Conservation (phyloP, 768 basidiomycete species). For the Xerocomellus dryophilus region DNA sequence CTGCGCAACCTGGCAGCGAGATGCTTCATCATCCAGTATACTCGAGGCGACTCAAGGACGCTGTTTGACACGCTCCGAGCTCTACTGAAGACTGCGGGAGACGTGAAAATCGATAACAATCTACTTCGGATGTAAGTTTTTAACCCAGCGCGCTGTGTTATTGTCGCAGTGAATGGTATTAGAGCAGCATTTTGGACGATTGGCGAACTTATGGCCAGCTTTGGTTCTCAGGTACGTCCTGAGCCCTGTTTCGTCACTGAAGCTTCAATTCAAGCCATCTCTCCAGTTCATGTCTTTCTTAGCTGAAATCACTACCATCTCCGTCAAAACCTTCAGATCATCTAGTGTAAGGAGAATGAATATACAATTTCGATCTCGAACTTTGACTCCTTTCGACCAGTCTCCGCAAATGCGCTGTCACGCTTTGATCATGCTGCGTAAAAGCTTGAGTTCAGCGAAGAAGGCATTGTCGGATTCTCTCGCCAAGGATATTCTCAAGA, state of each 20-base stretch:
- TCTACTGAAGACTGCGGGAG: slow-evolving; percentile 71
- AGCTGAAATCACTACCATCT: slow-evolving; percentile 70
- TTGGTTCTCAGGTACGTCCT: slow-evolving; percentile 76
- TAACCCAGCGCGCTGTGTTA: background rate
- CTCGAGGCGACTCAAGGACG: slow-evolving; percentile 75
- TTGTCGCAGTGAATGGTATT: slow-evolving; percentile 6
- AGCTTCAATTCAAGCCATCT: background rate
- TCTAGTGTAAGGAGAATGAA: slow-evolving; percentile 55
- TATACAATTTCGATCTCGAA: background rate
- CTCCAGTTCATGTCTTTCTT: slow-evolving; percentile 91
- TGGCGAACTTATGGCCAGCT: slow-evolving; percentile 82
- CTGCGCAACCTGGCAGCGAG: slow-evolving; percentile 74
- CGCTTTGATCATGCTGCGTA: slow-evolving; percentile 72
- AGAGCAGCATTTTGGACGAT: slow-evolving; percentile 85
- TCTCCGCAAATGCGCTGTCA: slow-evolving; percentile 80
- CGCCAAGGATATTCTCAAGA: slow-evolving; percentile 80
- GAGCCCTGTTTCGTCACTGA: background rate
- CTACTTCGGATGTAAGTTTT: slow-evolving; percentile 59
- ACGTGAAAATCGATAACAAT: slow-evolving; percentile 70
- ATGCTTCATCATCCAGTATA: slow-evolving; percentile 73
- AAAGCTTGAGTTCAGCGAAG: slow-evolving; percentile 75
- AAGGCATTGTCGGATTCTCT: slow-evolving; percentile 79
- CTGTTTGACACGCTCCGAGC: slow-evolving; percentile 84
- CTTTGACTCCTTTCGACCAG: slow-evolving; percentile 37
- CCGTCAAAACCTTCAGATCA: slow-evolving; percentile 66